Conservation (phyloP, 805 yeast genomes). For the Saturnispora hagleri region DNA sequence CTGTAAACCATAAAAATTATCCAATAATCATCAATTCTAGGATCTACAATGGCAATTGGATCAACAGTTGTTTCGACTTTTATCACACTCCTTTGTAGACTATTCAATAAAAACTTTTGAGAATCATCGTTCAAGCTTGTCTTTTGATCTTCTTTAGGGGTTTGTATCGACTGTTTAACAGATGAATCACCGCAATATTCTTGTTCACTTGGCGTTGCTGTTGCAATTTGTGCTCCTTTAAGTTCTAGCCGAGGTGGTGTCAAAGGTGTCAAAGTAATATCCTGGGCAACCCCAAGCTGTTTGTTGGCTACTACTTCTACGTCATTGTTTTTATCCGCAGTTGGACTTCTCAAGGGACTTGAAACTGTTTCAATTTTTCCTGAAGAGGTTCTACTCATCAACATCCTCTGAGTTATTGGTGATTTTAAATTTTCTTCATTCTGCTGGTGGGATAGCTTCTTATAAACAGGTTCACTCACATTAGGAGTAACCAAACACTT, state of each 20-base stretch:
- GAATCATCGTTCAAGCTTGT: slow-evolving; percentile 5
- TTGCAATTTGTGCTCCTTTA: background rate
- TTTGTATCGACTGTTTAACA: background rate
- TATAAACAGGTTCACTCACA: slow-evolving; percentile 7
- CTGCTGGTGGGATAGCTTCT: background rate
- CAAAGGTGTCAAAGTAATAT: background rate
- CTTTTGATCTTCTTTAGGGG: background rate
- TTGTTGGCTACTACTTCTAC: background rate
- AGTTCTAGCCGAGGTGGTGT: background rate
- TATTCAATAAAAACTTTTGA: slow-evolving; percentile 22
- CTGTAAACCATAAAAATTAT: slow-evolving; percentile 58
- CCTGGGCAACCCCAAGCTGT: background rate
- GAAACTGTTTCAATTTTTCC: background rate
- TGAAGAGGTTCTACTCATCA: slow-evolving; percentile 7
- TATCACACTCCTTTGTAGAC: slow-evolving; percentile 24
- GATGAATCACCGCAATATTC: background rate
- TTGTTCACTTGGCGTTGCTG: background rate
- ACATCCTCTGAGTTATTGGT: slow-evolving; percentile 4
- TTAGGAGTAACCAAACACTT: background rate
- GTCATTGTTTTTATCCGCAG: background rate
- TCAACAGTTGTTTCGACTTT: slow-evolving; percentile 26
- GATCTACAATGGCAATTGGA: slow-evolving; percentile 16
- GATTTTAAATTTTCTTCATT: background rate
- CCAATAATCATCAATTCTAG: slow-evolving; percentile 45
- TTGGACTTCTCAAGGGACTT: background rate